These are phyloP conservation scores for Hymenochaete sp. DNA, from an alignment of 1,284 basidiomycete species.

Conservation along the genomic window DNA sequence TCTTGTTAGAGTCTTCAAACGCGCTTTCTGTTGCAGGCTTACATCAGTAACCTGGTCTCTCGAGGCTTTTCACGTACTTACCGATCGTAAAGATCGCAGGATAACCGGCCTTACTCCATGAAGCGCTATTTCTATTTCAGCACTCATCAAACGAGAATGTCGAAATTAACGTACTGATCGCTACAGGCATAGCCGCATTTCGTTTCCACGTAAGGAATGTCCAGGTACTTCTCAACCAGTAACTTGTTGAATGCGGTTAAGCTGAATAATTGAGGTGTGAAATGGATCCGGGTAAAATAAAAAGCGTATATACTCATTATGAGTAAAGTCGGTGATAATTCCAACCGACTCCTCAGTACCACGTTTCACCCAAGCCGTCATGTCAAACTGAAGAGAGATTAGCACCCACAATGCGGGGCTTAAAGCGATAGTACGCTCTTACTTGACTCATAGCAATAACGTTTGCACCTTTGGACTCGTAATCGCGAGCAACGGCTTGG, in stretches of 20 bases:
- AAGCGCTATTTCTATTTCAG: conserved; percentile 44
- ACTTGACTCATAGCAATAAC: conserved; percentile 89
- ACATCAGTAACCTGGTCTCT: conserved; percentile 18
- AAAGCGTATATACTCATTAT: conserved; percentile 43
- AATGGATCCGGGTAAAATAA: conserved; percentile 11
- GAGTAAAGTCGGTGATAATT: conserved; percentile 83
- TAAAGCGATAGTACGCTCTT: too few species aligned
- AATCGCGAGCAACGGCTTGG: conserved; percentile 81
- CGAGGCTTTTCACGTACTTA: conserved; percentile 27
- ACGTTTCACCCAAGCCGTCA: conserved; percentile 94
- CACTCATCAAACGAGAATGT: conserved; percentile 14
- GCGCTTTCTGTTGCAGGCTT: conserved; percentile 44
- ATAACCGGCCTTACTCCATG: conserved; percentile 81
- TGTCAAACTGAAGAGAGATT: conserved; percentile 72
- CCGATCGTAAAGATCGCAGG: conserved; percentile 77
- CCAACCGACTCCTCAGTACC: conserved; percentile 86
- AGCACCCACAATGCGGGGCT: conserved; percentile 20
- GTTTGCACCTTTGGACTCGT: conserved; percentile 52
- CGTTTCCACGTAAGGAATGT: conserved; percentile 71
- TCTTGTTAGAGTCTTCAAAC: conserved; percentile 68
- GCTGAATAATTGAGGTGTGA: conserved; percentile 30
- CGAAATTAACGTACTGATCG: conserved; percentile 57
- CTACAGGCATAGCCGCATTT: conserved; percentile 94
- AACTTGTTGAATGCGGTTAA: conserved; percentile 75
- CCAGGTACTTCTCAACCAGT: conserved; percentile 69